A percentile compares a stretch with the other conserved stretches of the same genome.
Evolutionary conservation across 2,329 filamentous ascomycete genomes (phyloP).

Genomic region (Calonectria pseudoreteaudii): DNA sequence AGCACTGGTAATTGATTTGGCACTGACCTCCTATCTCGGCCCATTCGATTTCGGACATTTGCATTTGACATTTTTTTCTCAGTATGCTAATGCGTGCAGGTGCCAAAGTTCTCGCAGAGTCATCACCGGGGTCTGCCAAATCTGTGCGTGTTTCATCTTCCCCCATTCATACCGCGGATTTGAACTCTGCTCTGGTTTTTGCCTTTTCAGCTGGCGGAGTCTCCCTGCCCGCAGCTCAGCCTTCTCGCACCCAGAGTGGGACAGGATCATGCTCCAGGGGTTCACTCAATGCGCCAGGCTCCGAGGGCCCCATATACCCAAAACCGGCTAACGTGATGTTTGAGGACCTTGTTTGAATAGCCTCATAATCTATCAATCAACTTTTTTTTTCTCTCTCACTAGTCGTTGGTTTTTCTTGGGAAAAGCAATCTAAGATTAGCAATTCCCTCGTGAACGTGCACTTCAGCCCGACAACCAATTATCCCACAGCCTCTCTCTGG

Average conservation of each 20-base stretch:
- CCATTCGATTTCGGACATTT: conserved; percentile 9
- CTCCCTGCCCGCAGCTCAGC: conserved; percentile 4
- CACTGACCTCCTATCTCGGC: conserved; percentile 18
- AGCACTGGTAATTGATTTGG: conserved; percentile 15
- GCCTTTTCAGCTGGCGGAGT: conserved; percentile 11
- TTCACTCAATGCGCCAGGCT: conserved; percentile 24
- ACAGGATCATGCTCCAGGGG: conserved; percentile 18
- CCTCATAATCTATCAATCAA: conserved; percentile 20
- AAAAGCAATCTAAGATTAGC: conserved; percentile 5
- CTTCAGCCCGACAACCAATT: conserved; percentile 10
- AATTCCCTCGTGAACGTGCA: conserved; percentile 3
- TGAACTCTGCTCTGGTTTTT: background rate
- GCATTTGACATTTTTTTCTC: background rate
- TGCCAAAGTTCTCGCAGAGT: background rate
- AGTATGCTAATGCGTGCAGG: background rate
- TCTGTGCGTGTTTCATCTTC: conserved; percentile 1
- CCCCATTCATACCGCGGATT: background rate
- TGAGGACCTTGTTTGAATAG: conserved; percentile 27
- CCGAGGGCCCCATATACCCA: conserved; percentile 21
- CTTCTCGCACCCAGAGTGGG: background rate
- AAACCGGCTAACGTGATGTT: conserved; percentile 29
- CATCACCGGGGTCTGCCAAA: background rate
- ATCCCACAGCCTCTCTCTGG: conserved; percentile 2
- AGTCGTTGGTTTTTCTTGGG: background rate
- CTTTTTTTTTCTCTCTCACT: background rate